phyloP scores from a whole-genome alignment of 208 protist species.

The Angomonas desouzai region DNA sequence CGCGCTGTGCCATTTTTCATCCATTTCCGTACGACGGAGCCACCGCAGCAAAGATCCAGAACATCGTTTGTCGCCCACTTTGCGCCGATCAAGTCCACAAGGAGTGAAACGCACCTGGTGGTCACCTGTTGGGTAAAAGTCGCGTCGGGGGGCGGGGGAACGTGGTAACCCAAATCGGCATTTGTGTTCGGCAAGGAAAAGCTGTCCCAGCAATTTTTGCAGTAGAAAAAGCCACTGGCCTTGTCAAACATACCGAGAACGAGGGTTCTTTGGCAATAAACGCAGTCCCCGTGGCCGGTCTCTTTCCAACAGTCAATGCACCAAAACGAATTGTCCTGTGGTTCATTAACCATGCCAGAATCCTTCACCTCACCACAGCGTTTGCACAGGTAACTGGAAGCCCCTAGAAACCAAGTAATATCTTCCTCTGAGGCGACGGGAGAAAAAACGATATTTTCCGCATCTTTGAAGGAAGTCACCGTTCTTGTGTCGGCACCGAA shows the following conservation, averaged over 20 bases:
- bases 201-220: slow-evolving; percentile 69
- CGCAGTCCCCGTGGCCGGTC: slow-evolving; percentile 79
- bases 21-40: slow-evolving; percentile 76
- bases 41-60: slow-evolving; percentile 82
- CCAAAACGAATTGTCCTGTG: slow-evolving; percentile 59
- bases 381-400: slow-evolving; percentile 57
- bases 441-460: slow-evolving; percentile 69
- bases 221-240: slow-evolving; percentile 70
- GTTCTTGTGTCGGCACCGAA: slow-evolving; percentile 23
- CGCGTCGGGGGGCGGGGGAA: slow-evolving; percentile 66
- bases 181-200: slow-evolving; percentile 63
- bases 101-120: slow-evolving; percentile 59
- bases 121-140: slow-evolving; percentile 73
- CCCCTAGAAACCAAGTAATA: slow-evolving; percentile 68
- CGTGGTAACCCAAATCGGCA: slow-evolving; percentile 67
- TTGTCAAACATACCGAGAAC: slow-evolving; percentile 57
- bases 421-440: slow-evolving; percentile 62
- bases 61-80: slow-evolving; percentile 80
- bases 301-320: slow-evolving; percentile 79
- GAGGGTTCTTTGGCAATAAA: slow-evolving; percentile 64
- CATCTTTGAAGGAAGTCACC: slow-evolving; percentile 30
- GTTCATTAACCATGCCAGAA: slow-evolving; percentile 44
- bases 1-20: slow-evolving; percentile 71
- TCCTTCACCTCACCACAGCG: slow-evolving; percentile 77
- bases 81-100: slow-evolving; percentile 70